These are phyloP conservation scores for Cutaneotrichosporon dermatis DNA, from an alignment of 1,284 basidiomycete species.

Conservation along the genomic window DNA sequence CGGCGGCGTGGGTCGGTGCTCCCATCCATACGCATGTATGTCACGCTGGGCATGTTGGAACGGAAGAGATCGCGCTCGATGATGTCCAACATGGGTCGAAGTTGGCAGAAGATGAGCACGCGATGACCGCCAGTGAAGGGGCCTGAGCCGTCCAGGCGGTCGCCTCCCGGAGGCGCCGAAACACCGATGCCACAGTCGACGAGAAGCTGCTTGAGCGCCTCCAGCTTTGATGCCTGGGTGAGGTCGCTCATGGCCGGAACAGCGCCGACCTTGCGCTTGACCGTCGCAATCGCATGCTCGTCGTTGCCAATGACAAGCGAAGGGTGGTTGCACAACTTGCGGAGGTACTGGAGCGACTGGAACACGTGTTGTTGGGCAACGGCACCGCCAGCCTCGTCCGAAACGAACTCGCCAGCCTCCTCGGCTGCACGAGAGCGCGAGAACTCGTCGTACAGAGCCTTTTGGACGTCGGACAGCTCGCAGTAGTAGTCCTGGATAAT, in stretches of 20 bases:
- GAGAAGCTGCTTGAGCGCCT: constrained; percentile 87
- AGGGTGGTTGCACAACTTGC: constrained; percentile 97
- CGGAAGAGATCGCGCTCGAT: constrained; percentile 93
- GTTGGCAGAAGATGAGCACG: constrained; percentile 97
- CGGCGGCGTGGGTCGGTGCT: constrained; percentile 82
- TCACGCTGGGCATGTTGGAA: constrained; percentile 85
- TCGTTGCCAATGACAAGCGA: constrained; percentile 75
- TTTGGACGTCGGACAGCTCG: constrained; percentile 91
- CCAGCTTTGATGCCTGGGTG: constrained; percentile 86
- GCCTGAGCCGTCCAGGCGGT: constrained; percentile 67
- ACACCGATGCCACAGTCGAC: constrained; percentile 89
- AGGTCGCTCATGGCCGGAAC: constrained; percentile 64
- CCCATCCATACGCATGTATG: constrained; percentile 97
- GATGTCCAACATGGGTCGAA: constrained; percentile 98
- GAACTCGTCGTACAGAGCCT: constrained; percentile 88
- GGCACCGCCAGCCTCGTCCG: constrained; percentile 47
- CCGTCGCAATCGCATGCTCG: constrained; percentile 59
- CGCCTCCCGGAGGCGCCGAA: constrained; percentile 35
- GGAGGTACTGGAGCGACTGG: constrained; percentile 92
- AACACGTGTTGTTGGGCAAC: constrained; percentile 78
- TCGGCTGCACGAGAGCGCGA: constrained; percentile 69
- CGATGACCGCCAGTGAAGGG: constrained; percentile 58
- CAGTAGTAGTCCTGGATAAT: constrained; percentile 99
- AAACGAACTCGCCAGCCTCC: constrained; percentile 62
- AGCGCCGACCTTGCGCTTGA: constrained; percentile 57